These are phyloP conservation scores for Camellia oleifera DNA, from an alignment of 179 eudicot genomes.

Conservation along the genomic window DNA sequence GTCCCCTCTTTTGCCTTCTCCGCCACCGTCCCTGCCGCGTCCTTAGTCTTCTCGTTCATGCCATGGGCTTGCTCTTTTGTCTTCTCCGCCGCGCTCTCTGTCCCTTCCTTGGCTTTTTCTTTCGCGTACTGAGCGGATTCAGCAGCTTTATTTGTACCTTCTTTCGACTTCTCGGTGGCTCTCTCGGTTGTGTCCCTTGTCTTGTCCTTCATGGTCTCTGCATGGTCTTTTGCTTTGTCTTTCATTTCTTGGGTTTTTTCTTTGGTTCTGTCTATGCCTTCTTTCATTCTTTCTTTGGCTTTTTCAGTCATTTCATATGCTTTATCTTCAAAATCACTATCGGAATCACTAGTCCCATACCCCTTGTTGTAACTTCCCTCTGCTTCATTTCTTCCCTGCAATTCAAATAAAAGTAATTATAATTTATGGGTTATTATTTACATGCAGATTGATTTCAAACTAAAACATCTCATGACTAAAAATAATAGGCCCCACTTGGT, in stretches of 20 bases:
- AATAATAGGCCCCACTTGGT: no score
- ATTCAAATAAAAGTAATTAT: neutral
- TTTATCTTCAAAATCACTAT: constrained; percentile 23
- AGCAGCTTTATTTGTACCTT: neutral
- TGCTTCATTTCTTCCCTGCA: constrained; percentile 36
- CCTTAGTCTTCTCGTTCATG: constrained; percentile 25
- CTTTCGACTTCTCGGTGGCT: constrained; percentile 18
- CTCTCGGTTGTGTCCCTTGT: constrained; percentile 14
- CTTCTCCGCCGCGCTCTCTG: constrained; percentile 32
- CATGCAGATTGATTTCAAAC: no score
- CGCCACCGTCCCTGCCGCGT: constrained; percentile 27
- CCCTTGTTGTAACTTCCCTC: constrained; percentile 20
- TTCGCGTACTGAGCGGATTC: constrained; percentile 23
- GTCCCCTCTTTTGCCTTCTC: constrained; percentile 28
- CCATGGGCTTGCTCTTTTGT: constrained; percentile 22
- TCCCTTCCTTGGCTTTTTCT: constrained; percentile 27
- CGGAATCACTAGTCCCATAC: constrained; percentile 9
- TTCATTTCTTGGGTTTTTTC: constrained; percentile 15
- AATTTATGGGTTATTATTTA: no score
- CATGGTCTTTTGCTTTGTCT: constrained; percentile 21
- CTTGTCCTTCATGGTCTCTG: constrained; percentile 15
- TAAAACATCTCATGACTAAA: no score
- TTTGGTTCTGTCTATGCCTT: constrained; percentile 18
- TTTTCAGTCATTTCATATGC: constrained; percentile 21
- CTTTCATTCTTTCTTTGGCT: constrained; percentile 17